Percentiles rank a stretch among this genome's conserved stretches.
Conservation (phyloP, 1,139 yeast species). For the Kazachstania sp. region DNA sequence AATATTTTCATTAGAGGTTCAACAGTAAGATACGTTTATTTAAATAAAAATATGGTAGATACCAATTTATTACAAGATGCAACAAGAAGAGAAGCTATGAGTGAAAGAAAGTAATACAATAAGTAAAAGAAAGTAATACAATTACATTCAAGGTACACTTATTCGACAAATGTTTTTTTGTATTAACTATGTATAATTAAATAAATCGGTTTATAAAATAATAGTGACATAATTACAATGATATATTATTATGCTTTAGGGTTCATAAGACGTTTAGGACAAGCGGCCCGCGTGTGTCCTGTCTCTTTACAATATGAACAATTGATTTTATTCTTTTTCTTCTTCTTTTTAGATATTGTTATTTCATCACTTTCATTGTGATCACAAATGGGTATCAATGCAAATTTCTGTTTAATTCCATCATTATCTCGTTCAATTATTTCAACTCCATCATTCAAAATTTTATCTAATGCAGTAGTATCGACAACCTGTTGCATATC, state of each 20-base stretch:
- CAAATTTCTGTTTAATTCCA: conserved; percentile 12
- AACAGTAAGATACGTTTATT: conserved; percentile 88
- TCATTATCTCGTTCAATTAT: conserved; percentile 9
- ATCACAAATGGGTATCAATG: conserved; percentile 22
- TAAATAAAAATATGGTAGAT: conserved; percentile 81
- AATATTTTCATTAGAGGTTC: conserved; percentile 94
- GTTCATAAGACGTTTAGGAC: conserved; percentile 36
- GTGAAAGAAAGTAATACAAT: conserved; percentile 29
- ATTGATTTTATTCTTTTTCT: conserved; percentile 23
- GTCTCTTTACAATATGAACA: conserved; percentile 48
- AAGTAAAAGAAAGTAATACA: no score
- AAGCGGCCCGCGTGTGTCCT: conserved; percentile 54
- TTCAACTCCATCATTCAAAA: conserved; percentile 12
- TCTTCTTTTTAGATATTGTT: conserved; percentile 13
- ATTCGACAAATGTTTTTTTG: no score
- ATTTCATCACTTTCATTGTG: not conserved
- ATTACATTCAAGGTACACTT: no score
- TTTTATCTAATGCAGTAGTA: conserved; percentile 12
- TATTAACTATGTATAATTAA: not conserved
- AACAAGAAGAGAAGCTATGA: conserved; percentile 61
- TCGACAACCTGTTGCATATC: conserved; percentile 6
- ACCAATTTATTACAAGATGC: conserved; percentile 95
- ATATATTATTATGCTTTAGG: conserved; percentile 4
- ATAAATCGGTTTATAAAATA: no score
- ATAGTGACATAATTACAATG: no score